phyloP scores from a whole-genome alignment of 208 protist genomes.

The Crithidia sp. region DNA sequence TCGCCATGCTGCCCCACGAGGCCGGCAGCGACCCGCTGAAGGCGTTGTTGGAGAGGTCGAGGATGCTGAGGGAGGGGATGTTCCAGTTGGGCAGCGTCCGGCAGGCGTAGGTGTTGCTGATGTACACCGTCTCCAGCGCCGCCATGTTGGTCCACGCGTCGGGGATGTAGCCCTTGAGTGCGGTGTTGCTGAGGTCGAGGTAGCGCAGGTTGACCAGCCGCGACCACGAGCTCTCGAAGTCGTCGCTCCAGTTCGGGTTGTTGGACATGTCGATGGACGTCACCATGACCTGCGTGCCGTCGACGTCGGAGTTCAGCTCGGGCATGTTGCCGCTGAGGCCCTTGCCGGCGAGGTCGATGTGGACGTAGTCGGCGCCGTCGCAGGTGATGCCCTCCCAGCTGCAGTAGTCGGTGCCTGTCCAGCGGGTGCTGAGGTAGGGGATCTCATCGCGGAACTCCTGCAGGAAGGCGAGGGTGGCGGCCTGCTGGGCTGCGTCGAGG shows the following conservation, averaged over 20 bases:
- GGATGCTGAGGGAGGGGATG: constrained; percentile 11
- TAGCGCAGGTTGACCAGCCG: not conserved
- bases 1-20: constrained; percentile 23
- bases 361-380: constrained; percentile 12
- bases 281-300: not conserved
- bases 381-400: constrained; percentile 14
- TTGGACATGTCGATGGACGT: constrained; percentile 22
- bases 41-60: constrained; percentile 29
- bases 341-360: constrained; percentile 17
- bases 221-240: not conserved
- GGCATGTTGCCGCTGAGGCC: constrained; percentile 6
- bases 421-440: not conserved
- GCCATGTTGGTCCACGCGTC: not conserved
- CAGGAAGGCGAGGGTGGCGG: not conserved
- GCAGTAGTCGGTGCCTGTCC: constrained; percentile 11
- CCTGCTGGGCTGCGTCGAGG: not conserved
- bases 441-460: not conserved
- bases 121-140: not conserved
- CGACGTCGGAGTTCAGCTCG: not conserved
- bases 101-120: constrained; percentile 9
- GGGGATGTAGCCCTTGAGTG: constrained; percentile 9
- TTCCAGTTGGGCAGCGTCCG: constrained; percentile 13
- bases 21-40: constrained; percentile 9
- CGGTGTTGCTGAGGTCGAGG: constrained; percentile 10
- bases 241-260: not conserved